A percentile compares a stretch with the other conserved stretches of the same genome.
Evolutionary conservation across 495 filamentous ascomycete species (phyloP).

Genomic region (Cudoniella acicularis): DNA sequence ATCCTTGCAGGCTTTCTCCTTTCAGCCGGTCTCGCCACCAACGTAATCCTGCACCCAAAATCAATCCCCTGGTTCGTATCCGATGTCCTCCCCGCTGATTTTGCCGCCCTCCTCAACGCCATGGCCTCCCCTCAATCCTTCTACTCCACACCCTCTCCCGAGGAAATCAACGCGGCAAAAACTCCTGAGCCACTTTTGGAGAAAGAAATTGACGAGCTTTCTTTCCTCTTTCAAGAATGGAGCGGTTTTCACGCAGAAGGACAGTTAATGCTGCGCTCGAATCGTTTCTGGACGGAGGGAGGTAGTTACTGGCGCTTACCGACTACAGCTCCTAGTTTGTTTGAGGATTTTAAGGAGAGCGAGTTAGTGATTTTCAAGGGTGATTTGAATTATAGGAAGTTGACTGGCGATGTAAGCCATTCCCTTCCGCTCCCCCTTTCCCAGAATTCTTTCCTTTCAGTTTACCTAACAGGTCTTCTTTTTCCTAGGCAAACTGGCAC

Average conservation of each 20-base stretch:
- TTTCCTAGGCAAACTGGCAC: conserved; percentile 76
- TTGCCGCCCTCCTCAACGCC: conserved; percentile 70
- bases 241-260: conserved; percentile 74
- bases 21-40: conserved; percentile 74
- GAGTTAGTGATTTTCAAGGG: conserved; percentile 97
- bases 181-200: conserved; percentile 57
- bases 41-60: conserved; percentile 89
- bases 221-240: conserved; percentile 80
- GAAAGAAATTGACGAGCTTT: conserved; percentile 61
- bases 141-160: conserved; percentile 68
- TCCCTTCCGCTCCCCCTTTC: no score
- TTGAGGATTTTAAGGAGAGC: conserved; percentile 73
- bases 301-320: conserved; percentile 87
- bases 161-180: conserved; percentile 51
- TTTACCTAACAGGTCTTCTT: no score
- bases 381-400: conserved; percentile 91
- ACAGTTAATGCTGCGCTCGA: conserved; percentile 72
- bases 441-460: no score
- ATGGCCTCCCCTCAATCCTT: conserved; percentile 72
- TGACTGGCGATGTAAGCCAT: conserved; percentile 75
- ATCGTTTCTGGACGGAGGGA: conserved; percentile 84
- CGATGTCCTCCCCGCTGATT: conserved; percentile 84
- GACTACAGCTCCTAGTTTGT: conserved; percentile 56
- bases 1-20: conserved; percentile 88
- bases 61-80: conserved; percentile 96